These are phyloP conservation scores for Fusarium vanettenii DNA, from an alignment of 2,329 filamentous ascomycete genomes.

Conservation along the genomic window DNA sequence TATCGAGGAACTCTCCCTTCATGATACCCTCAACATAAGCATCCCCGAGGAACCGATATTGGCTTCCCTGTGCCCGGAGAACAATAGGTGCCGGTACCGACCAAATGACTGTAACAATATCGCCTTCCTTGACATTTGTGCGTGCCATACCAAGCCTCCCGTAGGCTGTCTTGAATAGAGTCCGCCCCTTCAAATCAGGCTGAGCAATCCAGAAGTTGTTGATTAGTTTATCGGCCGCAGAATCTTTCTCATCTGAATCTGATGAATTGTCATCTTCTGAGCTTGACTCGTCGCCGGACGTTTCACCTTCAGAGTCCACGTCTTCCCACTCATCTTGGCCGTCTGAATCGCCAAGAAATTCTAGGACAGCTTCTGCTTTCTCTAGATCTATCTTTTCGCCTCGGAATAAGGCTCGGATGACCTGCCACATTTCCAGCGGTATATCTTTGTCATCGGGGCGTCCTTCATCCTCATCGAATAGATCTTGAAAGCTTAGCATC, in stretches of 20 bases:
- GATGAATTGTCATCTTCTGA: neutral
- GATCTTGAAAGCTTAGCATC: neutral
- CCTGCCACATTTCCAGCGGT: neutral
- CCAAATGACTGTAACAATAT: conserved; percentile 27
- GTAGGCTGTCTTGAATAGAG: conserved; percentile 33
- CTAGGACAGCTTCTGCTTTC: neutral
- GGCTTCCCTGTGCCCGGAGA: neutral
- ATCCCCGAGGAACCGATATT: conserved; percentile 27
- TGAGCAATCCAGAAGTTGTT: neutral
- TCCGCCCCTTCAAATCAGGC: conserved; percentile 1
- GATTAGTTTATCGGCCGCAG: neutral
- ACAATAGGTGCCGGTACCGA: conserved; percentile 22
- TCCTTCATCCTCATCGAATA: neutral
- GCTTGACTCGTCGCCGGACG: neutral
- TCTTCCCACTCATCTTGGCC: neutral
- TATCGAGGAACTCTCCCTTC: conserved; percentile 31
- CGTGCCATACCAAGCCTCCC: conserved; percentile 26
- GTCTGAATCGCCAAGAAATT: neutral
- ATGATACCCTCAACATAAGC: conserved; percentile 37
- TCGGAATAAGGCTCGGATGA: neutral
- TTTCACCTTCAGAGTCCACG: neutral
- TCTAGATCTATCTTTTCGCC: neutral
- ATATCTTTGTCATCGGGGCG: neutral
- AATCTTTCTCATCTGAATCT: neutral
- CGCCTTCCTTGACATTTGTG: conserved; percentile 9